These are phyloP conservation scores for Chrysopogon serrulatus DNA, from an alignment of 176 grass and related monocot species.

Conservation along the genomic window DNA sequence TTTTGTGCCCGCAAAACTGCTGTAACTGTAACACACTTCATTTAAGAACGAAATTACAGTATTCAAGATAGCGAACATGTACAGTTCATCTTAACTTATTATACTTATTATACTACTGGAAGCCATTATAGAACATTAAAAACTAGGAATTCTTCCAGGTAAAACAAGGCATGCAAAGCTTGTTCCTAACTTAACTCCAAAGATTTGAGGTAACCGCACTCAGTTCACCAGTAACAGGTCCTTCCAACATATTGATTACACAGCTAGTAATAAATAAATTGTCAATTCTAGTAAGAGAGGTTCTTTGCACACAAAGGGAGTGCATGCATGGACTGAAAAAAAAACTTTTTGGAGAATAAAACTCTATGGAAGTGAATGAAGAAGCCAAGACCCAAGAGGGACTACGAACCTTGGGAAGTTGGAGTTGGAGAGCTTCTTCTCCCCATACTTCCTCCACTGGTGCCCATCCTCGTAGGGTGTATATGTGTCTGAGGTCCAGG, in stretches of 20 bases:
- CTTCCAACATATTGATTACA: neutral
- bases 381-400: neutral
- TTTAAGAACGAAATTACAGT: neutral
- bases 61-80: neutral
- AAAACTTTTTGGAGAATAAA: neutral
- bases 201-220: neutral
- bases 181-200: neutral
- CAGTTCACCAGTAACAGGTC: neutral
- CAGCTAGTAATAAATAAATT: neutral
- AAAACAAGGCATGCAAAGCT: neutral
- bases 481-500: slow-evolving; percentile 46
- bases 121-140: neutral
- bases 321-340: neutral
- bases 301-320: neutral
- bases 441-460: slow-evolving; percentile 94
- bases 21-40: neutral
- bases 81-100: neutral
- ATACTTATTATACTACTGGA: neutral
- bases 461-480: slow-evolving; percentile 68
- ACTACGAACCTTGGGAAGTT: slow-evolving; percentile 50
- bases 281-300: neutral
- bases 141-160: neutral
- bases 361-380: neutral
- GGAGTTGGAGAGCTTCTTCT: slow-evolving; percentile 76
- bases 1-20: no score